phyloP scores from a whole-genome alignment of 73 alveolate species.

The Paramecium octaurelia region DNA sequence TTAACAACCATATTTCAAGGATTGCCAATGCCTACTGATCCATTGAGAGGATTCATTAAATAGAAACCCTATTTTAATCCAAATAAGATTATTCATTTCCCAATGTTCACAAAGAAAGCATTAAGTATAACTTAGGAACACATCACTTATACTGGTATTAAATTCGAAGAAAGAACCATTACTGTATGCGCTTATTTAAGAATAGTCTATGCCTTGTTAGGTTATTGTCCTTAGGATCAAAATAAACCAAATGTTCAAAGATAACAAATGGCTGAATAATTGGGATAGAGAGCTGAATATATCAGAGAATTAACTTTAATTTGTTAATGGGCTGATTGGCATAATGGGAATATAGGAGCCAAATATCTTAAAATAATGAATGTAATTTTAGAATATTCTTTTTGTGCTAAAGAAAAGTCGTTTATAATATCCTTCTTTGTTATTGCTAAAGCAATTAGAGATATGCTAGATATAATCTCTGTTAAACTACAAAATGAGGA shows the following conservation, averaged over 20 bases:
- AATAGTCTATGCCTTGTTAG: constrained; percentile 71
- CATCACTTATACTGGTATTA: background rate
- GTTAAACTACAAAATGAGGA: constrained; percentile 56
- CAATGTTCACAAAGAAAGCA: background rate
- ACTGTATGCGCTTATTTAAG: constrained; percentile 75
- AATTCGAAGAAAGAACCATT: constrained; percentile 23
- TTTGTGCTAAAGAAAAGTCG: constrained; percentile 17
- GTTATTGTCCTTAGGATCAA: constrained; percentile 60
- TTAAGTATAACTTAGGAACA: background rate
- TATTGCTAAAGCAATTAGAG: constrained; percentile 56
- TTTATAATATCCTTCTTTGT: constrained; percentile 51
- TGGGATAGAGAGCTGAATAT: constrained; percentile 56
- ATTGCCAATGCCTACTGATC: constrained; percentile 39
- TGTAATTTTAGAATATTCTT: constrained; percentile 46
- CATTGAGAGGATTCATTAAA: constrained; percentile 36
- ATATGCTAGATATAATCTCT: constrained; percentile 51
- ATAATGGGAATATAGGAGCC: constrained; percentile 75
- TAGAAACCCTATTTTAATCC: constrained; percentile 15
- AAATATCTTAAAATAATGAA: constrained; percentile 78
- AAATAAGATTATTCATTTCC: constrained; percentile 19
- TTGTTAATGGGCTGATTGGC: constrained; percentile 90
- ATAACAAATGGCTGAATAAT: constrained; percentile 53
- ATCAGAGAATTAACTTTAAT: constrained; percentile 72
- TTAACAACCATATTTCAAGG: background rate
- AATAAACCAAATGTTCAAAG: background rate